phyloP scores from a whole-genome alignment of 2,329 filamentous ascomycete species.

The Ilyonectria robusta region DNA sequence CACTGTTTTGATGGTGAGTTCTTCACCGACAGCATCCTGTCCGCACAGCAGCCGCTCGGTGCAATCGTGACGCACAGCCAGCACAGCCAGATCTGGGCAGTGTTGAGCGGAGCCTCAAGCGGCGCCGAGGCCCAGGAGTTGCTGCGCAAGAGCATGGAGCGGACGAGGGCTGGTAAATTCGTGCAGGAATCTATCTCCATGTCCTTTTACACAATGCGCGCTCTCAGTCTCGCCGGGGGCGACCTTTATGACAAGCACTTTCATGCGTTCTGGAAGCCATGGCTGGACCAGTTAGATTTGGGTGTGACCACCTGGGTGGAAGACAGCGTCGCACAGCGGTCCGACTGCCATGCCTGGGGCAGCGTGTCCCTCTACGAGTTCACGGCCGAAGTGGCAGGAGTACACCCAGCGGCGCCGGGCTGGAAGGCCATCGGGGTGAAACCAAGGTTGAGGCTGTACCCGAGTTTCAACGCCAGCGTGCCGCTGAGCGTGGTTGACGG shows the following conservation, averaged over 20 bases:
- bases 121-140: neutral
- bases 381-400: neutral
- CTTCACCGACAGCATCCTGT: neutral
- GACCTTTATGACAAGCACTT: neutral
- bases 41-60: too few relatives aligned
- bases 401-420: neutral
- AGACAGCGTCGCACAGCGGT: neutral
- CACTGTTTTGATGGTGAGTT: neutral
- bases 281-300: neutral
- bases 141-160: neutral
- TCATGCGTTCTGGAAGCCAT: neutral
- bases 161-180: neutral
- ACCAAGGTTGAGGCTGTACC: neutral
- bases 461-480: too few relatives aligned
- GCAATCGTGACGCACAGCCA: neutral
- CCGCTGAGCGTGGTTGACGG: too few relatives aligned
- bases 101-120: neutral
- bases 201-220: neutral
- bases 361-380: neutral
- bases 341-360: slow-evolving; percentile 1
- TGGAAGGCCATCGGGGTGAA: neutral
- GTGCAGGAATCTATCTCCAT: neutral
- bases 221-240: neutral
- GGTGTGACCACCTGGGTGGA: neutral
- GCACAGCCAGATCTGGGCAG: neutral